Base-by-base conservation (phyloP, 768 basidiomycete species). In the Sarcomyxa edulis region DNA sequence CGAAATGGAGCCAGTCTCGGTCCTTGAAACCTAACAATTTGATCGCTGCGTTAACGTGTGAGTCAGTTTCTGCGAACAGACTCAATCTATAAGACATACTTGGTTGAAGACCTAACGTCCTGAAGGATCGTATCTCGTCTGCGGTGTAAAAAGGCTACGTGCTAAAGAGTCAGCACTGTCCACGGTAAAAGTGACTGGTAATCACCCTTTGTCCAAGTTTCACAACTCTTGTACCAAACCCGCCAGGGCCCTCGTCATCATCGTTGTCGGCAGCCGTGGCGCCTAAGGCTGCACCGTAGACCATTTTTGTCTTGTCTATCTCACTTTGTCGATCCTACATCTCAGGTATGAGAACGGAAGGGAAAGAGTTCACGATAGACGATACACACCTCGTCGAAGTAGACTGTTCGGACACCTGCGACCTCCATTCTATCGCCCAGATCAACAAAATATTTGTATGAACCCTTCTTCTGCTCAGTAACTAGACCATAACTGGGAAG, bases 11-110 rank as follows among this genome's bases (percentile, higher is more conserved):
- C 46, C 84, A 72, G 5, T 59, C 59, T 9, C 71, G 72, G 37
- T 83, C 69, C 55, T 93, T 92, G 68, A 97, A 98, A 4, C 96
- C 96, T 19, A 99, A 78, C 4, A 99, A 78, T 57, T 84, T 92
- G 54, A 99, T 76, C 8, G 82, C 91, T 89, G 10, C 2, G n/a
- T n/a, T n/a, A n/a, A n/a, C 18, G 24, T 19, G 11, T 29, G 27
- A 22, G 20, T 28, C 6, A 18, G 3, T 33, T 10, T 12, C 26
- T 5, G 15, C 19, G n/a, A 28, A 27, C 26, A 26, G 19, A 9
- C 35, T 16, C 24, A 4, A 10, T 21, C 4, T 24, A 8, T 9
- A 34, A 26, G 8, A 54, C 68, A 33, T 47, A 87, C 89, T 76
- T 44, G 92, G 84, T 48, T 84, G 73, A 18, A 87, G 61, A 15